These are phyloP conservation scores for Lepiota brunneoincarnata DNA, from an alignment of 768 basidiomycete species.

Conservation along the genomic window DNA sequence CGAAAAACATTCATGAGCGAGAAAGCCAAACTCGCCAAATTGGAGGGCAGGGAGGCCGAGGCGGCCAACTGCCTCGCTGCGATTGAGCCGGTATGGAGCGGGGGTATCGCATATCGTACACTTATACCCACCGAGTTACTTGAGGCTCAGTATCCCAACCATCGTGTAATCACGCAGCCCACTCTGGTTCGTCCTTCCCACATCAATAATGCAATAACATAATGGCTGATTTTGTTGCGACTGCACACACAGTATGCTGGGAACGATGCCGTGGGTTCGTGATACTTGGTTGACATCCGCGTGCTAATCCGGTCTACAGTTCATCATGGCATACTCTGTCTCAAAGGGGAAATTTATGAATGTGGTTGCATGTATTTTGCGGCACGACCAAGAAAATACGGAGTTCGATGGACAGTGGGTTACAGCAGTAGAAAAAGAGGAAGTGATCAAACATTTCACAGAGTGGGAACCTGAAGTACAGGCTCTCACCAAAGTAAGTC, in stretches of 20 bases:
- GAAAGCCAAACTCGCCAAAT: neutral
- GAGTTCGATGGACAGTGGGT: conserved; percentile 52
- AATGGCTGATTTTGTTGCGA: too few relatives aligned
- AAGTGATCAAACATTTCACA: conserved; percentile 42
- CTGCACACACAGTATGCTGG: conserved; percentile 49
- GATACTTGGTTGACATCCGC: neutral
- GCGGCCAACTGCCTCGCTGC: conserved; percentile 14
- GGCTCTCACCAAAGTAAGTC: too few relatives aligned
- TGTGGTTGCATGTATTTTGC: conserved; percentile 55
- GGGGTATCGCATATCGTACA: conserved; percentile 34
- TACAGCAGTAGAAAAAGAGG: conserved; percentile 38
- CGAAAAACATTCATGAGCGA: conserved; percentile 17
- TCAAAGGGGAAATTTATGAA: conserved; percentile 57
- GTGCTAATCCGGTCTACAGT: conserved; percentile 31
- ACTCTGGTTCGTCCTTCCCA: too few relatives aligned
- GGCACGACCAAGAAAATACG: conserved; percentile 50
- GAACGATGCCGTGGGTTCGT: conserved; percentile 37
- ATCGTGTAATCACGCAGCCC: conserved; percentile 13
- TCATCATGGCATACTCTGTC: conserved; percentile 61
- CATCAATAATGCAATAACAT: neutral
- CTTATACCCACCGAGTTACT: conserved; percentile 30
- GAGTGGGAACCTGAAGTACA: conserved; percentile 62
- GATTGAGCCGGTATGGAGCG: conserved; percentile 36
- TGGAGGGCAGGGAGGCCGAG: neutral
- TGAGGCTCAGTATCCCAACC: conserved; percentile 16